Percentiles rank a stretch among this genome's conserved stretches.
Conservation (phyloP, 176 grass and related monocot species). For the Luzula sylvatica region DNA sequence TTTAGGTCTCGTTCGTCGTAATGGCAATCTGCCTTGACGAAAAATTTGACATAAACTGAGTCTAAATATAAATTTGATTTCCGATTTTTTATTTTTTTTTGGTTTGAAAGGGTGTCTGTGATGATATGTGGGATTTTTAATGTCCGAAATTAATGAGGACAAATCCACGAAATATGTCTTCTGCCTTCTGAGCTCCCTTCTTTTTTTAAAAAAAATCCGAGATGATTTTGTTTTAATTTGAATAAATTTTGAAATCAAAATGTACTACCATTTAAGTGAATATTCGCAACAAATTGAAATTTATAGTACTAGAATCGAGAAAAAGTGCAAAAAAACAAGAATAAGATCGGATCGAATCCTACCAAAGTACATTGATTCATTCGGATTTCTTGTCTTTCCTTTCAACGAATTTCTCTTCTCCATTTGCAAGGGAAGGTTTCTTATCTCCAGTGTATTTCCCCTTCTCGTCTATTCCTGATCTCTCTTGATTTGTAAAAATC, state of each 20-base stretch:
- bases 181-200: slow-evolving; percentile 16
- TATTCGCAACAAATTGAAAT: not conserved
- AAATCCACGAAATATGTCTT: slow-evolving; percentile 21
- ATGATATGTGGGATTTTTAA: slow-evolving; percentile 9
- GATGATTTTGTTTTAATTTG: no score
- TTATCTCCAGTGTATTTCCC: not conserved
- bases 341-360: not conserved
- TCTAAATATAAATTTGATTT: not conserved
- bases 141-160: slow-evolving; percentile 12
- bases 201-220: no score
- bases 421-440: not conserved
- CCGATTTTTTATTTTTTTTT: not conserved
- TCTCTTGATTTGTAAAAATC: not conserved
- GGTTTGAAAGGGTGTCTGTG: not conserved
- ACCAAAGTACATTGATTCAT: not conserved
- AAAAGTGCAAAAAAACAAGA: not conserved
- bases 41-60: not conserved
- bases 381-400: not conserved
- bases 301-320: no score
- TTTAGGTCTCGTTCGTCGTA: slow-evolving; percentile 36
- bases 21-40: slow-evolving; percentile 28
- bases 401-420: slow-evolving; percentile 7
- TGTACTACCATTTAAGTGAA: not conserved
- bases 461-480: slow-evolving; percentile 2
- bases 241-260: not conserved